These are phyloP conservation scores for Umbelopsis isabellina DNA, from an alignment of 192 early-diverging fungal species.

Conservation along the genomic window DNA sequence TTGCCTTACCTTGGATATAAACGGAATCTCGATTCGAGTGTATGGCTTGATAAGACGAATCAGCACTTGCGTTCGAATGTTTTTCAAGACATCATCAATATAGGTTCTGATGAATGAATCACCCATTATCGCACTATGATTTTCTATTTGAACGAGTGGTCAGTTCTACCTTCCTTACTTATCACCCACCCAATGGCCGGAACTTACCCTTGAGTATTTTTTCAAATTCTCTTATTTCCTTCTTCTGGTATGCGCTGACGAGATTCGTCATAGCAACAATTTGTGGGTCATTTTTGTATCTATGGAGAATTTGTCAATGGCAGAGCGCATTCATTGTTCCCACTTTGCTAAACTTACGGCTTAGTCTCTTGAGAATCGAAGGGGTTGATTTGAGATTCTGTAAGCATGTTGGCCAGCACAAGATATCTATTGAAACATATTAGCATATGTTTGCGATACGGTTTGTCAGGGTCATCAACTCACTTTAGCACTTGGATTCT, in stretches of 20 bases:
- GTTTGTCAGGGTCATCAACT: background rate
- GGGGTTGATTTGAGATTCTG: constrained; percentile 93
- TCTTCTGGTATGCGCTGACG: constrained; percentile 87
- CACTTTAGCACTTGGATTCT: constrained; percentile 92
- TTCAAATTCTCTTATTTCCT: constrained; percentile 90
- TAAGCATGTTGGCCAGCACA: constrained; percentile 95
- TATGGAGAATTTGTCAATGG: constrained; percentile 30
- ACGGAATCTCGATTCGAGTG: constrained; percentile 84
- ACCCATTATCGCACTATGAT: constrained; percentile 77
- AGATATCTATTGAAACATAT: constrained; percentile 61
- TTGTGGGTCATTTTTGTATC: constrained; percentile 89
- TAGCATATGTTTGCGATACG: background rate
- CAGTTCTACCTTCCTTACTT: background rate
- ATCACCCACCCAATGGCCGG: background rate
- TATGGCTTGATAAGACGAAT: constrained; percentile 88
- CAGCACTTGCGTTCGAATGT: constrained; percentile 91
- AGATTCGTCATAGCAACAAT: constrained; percentile 94
- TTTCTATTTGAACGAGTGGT: constrained; percentile 43
- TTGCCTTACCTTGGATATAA: constrained; percentile 70
- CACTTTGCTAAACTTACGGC: constrained; percentile 57
- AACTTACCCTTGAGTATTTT: constrained; percentile 67
- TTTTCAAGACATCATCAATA: constrained; percentile 90
- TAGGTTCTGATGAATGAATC: constrained; percentile 90
- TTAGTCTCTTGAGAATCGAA: constrained; percentile 98
- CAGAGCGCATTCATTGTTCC: background rate